Base-by-base conservation (phyloP, 495 filamentous ascomycete genomes). In the Tuber melanosporum region DNA sequence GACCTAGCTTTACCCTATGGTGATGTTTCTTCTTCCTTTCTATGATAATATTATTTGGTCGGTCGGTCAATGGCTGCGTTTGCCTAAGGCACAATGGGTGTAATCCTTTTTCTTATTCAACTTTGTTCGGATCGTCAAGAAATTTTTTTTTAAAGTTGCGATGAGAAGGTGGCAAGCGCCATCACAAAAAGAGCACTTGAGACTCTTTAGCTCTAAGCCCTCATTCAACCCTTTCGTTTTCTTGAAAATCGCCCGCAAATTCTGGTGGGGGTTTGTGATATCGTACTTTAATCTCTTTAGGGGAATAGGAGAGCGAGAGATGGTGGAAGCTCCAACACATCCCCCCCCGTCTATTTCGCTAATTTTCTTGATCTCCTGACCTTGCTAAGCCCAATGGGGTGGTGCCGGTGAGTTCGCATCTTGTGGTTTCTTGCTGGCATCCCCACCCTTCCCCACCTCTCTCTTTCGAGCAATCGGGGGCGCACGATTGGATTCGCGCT, bases 301-400 rank as follows among this genome's bases (percentile, higher is more conserved):
- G 3, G n/a, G 26, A 12, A 17, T 1, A 10, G 45, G n/a, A 14
- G 26, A 6, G n/a, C 0, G 26, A 66, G 12, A 66, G 3, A n/a
- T n/a, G 6, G 22, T n/a, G 20, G 57, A 66, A 7, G 14, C 57
- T 66, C 57, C n/a, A 14, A 62, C n/a, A 0, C n/a, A 12, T 26
- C 49, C 49, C 12, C 12, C 52, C 52, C 32, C 26, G n/a, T 66
- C 57, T 32, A 32, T 66, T n/a, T 32, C 57, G 57, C 57, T 32
- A 32, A 66, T 66, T 66, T 66, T 66, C 57, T 26, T 32, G 57
- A 66, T 32, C 57, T 66, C 26, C 57, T 66, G 57, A 66, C 57
- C 26, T 32, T 32, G 26, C n/a, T n/a, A 32, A 6, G 57, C 57
- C 57, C 57, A 66, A 66, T 66, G 10, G 57, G 57, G 32, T 17